Base-by-base conservation (phyloP, 2,329 filamentous ascomycete species). In the Diplocarpon mali region DNA sequence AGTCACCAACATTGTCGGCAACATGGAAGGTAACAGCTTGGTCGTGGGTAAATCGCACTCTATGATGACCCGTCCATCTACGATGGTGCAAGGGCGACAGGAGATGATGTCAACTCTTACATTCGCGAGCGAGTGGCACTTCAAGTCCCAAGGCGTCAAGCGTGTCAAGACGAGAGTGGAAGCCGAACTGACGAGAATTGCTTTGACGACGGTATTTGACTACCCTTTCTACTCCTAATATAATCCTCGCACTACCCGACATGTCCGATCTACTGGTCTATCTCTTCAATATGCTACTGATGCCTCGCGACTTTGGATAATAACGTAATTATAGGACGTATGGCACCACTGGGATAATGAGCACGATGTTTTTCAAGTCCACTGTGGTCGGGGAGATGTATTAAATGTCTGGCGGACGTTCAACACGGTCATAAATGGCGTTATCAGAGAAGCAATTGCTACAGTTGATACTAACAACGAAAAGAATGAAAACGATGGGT, bases 61-160 rank as follows among this genome's bases (percentile, higher is more conserved):
- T 9, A 32, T 14, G 4, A 14, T 14, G n/a, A 32, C 30, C 10
- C 30, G 30, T 12, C 30, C 30, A 32, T 12, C 30, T 12, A 32
- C 10, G 30, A 32, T 9, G 30, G 30, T 32, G 4, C 11, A 32
- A 32, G 30, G 30, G 8, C 32, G 32, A 10, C 2, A 20, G 12
- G 27, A 15, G 5, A 8, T 29, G 9, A n/a, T 42, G 2, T 29
- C 40, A 17, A 29, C 29, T 20, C 12, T 39, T 31, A 37, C 28
- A 12, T 51, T 56, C 47, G 47, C 46, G 5, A 46, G 38, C n/a
- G 49, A 55, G 39, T 56, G 51, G 50, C 42, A 50, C 30, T 57
- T 56, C 35, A 51, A 50, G 11, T 51, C 50, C n/a, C 44, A 49
- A 2, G 56, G 52, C 16, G 44, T 58, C 3, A 37, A 41, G 15